A percentile compares a stretch with the other conserved stretches of the same genome.
Conservation (phyloP, 2,329 filamentous ascomycete genomes). For the Nemania serpens region DNA sequence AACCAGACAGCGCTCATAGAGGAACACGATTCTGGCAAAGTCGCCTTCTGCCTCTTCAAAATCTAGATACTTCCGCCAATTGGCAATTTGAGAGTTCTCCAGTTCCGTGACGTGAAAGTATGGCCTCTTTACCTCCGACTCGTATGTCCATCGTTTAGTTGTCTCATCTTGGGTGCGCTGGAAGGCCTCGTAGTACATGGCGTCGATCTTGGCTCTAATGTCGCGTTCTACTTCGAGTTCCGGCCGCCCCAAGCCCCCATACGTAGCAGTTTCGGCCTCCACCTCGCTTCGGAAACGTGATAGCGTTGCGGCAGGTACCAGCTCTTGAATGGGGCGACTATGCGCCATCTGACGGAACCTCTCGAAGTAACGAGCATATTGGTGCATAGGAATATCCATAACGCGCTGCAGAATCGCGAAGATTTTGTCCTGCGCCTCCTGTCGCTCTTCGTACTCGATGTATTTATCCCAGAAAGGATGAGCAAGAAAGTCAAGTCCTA, state of each 20-base stretch:
- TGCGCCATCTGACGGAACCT: conserved; percentile 80
- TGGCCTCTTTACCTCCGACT: conserved; percentile 90
- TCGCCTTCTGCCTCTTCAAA: conserved; percentile 90
- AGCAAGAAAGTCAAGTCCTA: conserved; percentile 90
- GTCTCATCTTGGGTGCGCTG: conserved; percentile 83
- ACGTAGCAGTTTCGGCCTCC: conserved; percentile 63
- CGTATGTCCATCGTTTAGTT: conserved; percentile 91
- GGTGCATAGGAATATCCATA: conserved; percentile 90
- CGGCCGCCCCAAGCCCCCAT: conserved; percentile 59
- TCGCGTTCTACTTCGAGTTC: conserved; percentile 85
- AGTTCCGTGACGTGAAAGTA: conserved; percentile 97
- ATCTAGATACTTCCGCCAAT: conserved; percentile 96
- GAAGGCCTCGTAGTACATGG: conserved; percentile 80
- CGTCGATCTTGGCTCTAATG: conserved; percentile 78
- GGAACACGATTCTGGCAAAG: conserved; percentile 72
- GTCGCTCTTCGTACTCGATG: conserved; percentile 91
- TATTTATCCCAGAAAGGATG: conserved; percentile 99
- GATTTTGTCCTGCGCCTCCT: conserved; percentile 82
- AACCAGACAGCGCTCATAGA: conserved; percentile 93
- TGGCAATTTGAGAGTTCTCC: conserved; percentile 79
- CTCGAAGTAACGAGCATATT: conserved; percentile 94
- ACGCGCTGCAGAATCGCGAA: conserved; percentile 83
- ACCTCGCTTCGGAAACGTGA: conserved; percentile 73
- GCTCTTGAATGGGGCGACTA: conserved; percentile 71
- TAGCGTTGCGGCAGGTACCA: conserved; percentile 71